Evolutionary conservation across 1,284 basidiomycete genomes (phyloP), one percentile per base, ranked within the genome.

Genomic region (Apiotrichum domesticum): DNA sequence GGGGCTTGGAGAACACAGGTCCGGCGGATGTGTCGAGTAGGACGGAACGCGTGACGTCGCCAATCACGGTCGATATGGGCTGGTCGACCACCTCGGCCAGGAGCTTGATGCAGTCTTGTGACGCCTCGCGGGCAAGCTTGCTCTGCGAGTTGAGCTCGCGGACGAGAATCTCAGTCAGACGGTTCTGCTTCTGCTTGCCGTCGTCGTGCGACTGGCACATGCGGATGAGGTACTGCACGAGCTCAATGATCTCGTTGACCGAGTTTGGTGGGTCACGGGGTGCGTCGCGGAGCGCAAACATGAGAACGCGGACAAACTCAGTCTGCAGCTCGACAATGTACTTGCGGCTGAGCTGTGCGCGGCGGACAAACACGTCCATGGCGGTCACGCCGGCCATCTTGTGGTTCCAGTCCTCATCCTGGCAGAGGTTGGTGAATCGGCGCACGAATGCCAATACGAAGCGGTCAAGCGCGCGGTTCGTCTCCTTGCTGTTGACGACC

Each of bases 281-380:
- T 71, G 97, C 88, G 71, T 98, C 95, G 72, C 98, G 98, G 51
- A 99, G 80, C 61, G 95, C 88, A 70, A 94, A 94, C 46, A 98
- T 80, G 37, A 99, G 82, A 4, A 90, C 93, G 46, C 94, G 87
- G 51, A 94, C 84, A 62, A 97, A 85, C 66, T 98, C 95, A 46
- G 90, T 82, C 73, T 96, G 89, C 48, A 92, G 86, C 56, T 96
- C 91, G 59, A 84, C 82, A 50, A 94, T 82, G 90, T 93, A 96
- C 63, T 83, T 85, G 43, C 84, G 79, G 32, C 85, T 87, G 33
- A 96, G 78, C 29, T 86, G 83, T 1, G 87, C 83, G 13, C 85
- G 84, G 54, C 80, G 77, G 0, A 86, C 84, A 76, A 97, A 83
- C 56, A 93, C 84, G 64, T 83, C 83, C 69, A 97, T 86, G 3